These are phyloP conservation scores for Globisporangium takayamanum DNA, from an alignment of 352 stramenopile species.

Conservation along the genomic window DNA sequence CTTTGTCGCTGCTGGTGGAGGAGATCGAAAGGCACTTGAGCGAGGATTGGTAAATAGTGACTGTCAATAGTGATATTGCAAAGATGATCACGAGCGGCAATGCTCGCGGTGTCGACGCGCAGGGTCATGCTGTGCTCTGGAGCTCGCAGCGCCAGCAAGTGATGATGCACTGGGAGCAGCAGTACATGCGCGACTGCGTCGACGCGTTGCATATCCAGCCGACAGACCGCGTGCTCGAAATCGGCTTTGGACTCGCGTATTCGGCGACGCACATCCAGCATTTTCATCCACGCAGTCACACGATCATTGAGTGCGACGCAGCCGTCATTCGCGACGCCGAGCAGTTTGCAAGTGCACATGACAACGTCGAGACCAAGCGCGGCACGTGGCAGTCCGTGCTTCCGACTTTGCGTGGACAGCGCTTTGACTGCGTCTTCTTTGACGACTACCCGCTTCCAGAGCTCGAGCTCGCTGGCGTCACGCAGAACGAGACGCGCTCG, in stretches of 20 bases:
- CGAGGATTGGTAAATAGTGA: neutral
- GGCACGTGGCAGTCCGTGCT: constrained; percentile 70
- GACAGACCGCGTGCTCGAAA: constrained; percentile 67
- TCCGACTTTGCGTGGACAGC: constrained; percentile 21
- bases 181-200: constrained; percentile 77
- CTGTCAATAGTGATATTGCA: neutral
- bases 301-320: constrained; percentile 77
- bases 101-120: constrained; percentile 29
- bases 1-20: constrained; percentile 1
- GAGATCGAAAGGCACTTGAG: neutral
- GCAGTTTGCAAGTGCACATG: constrained; percentile 33
- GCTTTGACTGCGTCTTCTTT: constrained; percentile 80
- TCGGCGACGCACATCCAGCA: constrained; percentile 67
- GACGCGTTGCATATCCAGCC: constrained; percentile 44
- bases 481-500: constrained; percentile 11
- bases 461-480: constrained; percentile 21
- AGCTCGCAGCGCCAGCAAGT: constrained; percentile 77
- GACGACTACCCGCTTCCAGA: constrained; percentile 75
- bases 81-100: constrained; percentile 41
- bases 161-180: constrained; percentile 86
- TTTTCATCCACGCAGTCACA: constrained; percentile 42
- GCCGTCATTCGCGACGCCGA: constrained; percentile 39
- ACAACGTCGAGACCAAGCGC: constrained; percentile 37
- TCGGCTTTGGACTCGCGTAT: constrained; percentile 83
- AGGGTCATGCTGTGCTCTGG: constrained; percentile 41